A percentile compares a stretch with the other conserved stretches of the same genome.
Evolutionary conservation across 2,329 filamentous ascomycete genomes (phyloP).

Genomic region (Coniochaeta prunicola): DNA sequence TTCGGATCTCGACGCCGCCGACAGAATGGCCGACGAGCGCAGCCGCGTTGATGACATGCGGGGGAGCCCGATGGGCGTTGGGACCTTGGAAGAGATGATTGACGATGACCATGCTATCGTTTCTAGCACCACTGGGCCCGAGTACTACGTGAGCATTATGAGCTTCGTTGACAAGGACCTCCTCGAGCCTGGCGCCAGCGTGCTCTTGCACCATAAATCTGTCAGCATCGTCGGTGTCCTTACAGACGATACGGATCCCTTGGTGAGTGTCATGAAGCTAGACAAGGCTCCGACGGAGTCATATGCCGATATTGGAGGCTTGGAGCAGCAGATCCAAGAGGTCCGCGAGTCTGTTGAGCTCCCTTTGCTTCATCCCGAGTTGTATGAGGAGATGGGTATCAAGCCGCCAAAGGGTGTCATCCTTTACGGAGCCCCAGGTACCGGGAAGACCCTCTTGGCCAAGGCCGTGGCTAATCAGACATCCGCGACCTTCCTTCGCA

Average conservation of each 20-base stretch:
- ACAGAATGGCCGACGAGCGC: constrained; percentile 90
- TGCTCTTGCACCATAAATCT: constrained; percentile 93
- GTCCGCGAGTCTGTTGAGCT: constrained; percentile 95
- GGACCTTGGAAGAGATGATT: constrained; percentile 96
- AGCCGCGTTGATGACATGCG: constrained; percentile 96
- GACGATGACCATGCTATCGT: constrained; percentile 99
- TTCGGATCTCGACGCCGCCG: constrained; percentile 65
- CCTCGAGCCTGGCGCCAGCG: constrained; percentile 90
- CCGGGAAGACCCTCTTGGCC: constrained; percentile 90
- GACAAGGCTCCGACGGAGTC: constrained; percentile 98
- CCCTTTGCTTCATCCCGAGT: constrained; percentile 86
- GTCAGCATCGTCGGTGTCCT: constrained; percentile 96
- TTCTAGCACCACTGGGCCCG: constrained; percentile 90
- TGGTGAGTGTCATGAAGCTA: constrained; percentile 98
- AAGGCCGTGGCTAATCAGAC: constrained; percentile 98
- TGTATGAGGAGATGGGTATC: constrained; percentile 99
- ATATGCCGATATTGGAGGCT: constrained; percentile 95
- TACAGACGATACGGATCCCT: constrained; percentile 90
- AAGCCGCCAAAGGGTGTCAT: constrained; percentile 99
- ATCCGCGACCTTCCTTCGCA: constrained; percentile 95
- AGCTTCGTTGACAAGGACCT: constrained; percentile 99
- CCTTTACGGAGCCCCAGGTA: constrained; percentile 93
- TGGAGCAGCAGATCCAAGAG: constrained; percentile 94
- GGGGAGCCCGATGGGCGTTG: constrained; percentile 96
- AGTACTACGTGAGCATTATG: constrained; percentile 99